A percentile compares a stretch with the other conserved stretches of the same genome.
phyloP scores from a whole-genome alignment of 1,284 basidiomycete genomes.

The Ceratobasidium sp. region DNA sequence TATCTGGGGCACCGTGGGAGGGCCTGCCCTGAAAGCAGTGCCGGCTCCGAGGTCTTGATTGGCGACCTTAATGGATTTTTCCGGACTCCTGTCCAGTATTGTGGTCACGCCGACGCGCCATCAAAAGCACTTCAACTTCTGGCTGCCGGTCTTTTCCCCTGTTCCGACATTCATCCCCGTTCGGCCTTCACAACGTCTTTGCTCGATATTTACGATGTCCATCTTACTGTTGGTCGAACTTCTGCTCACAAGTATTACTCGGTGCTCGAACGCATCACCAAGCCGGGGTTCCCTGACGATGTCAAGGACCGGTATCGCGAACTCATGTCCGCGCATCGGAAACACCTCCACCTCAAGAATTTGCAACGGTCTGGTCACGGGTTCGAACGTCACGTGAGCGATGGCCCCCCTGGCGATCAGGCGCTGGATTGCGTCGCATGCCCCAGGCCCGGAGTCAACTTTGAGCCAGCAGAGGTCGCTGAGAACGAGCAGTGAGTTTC shows the following conservation, averaged over 20 bases:
- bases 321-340: neutral
- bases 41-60: neutral
- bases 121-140: neutral
- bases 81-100: neutral
- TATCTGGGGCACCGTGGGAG: slow-evolving; percentile 3
- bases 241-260: slow-evolving; percentile 13
- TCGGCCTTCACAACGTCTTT: slow-evolving; percentile 10
- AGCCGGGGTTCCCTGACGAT: neutral
- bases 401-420: neutral
- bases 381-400: neutral
- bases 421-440: slow-evolving; percentile 9
- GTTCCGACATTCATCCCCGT: neutral
- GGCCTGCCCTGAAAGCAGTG: neutral
- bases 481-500: slow-evolving; percentile 3
- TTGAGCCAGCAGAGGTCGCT: neutral
- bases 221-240: neutral
- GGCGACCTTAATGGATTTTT: slow-evolving; percentile 16
- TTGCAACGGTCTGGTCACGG: neutral
- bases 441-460: slow-evolving; percentile 18
- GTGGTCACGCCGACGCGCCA: neutral
- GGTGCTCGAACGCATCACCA: neutral
- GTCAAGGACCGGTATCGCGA: slow-evolving; percentile 11
- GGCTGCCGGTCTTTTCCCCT: slow-evolving; percentile 15
- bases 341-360: neutral
- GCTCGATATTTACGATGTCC: neutral